Percentiles rank a stretch among this genome's conserved stretches.
phyloP scores from a whole-genome alignment of 495 filamentous ascomycete species.

The Lasiosphaeria hispida region DNA sequence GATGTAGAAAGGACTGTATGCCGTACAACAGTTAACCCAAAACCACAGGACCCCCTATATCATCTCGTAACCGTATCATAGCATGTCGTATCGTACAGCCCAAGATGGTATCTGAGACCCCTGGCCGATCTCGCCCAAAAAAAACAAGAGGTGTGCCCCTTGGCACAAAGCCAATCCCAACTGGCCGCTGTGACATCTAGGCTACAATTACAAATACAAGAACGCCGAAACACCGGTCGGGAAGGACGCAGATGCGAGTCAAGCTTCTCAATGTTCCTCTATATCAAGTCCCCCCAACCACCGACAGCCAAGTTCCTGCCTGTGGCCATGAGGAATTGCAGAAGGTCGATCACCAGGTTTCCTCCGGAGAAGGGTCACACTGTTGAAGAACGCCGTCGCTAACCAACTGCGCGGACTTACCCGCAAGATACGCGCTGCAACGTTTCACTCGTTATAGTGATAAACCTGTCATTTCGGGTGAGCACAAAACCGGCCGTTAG shows the following conservation, averaged over 20 bases:
- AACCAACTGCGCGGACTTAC: no score
- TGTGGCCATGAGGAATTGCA: conserved; percentile 5
- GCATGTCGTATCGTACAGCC: conserved; percentile 13
- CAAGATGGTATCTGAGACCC: neutral
- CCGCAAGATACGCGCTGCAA: neutral
- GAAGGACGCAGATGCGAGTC: neutral
- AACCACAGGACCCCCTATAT: neutral
- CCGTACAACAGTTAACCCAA: conserved; percentile 11
- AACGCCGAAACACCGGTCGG: conserved; percentile 1
- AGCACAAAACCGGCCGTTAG: conserved; percentile 19
- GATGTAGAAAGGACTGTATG: conserved; percentile 10
- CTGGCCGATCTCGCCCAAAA: neutral
- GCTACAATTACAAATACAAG: conserved; percentile 2
- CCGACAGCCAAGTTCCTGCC: conserved; percentile 15
- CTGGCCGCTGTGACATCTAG: neutral
- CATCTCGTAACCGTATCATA: neutral
- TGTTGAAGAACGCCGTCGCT: neutral
- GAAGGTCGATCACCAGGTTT: neutral
- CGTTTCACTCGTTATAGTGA: conserved; percentile 79
- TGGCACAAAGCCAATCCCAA: neutral
- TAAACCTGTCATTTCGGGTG: conserved; percentile 60
- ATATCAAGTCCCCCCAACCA: conserved; percentile 9
- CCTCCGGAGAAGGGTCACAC: neutral
- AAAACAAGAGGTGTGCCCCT: neutral
- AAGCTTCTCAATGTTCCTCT: neutral